Evolutionary conservation across 345 rosid species (phyloP).

Genomic region (Populus deltoides): DNA sequence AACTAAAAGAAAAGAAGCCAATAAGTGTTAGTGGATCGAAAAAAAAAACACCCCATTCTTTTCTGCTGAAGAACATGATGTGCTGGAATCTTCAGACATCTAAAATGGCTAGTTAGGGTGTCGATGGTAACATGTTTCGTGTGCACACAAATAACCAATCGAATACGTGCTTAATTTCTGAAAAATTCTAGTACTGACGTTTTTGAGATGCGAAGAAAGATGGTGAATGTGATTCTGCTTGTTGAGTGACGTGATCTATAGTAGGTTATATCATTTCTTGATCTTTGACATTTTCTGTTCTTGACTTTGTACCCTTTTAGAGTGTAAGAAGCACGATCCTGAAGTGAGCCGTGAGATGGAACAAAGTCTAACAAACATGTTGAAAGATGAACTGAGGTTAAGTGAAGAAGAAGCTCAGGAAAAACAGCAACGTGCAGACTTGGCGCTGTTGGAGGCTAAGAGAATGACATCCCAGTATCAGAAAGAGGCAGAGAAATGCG

Average conservation of each 20-base stretch:
- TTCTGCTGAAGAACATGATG: not conserved
- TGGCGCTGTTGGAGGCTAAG: slow-evolving; percentile 57
- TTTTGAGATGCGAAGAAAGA: not conserved
- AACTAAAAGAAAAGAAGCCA: too few species aligned
- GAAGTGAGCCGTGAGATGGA: slow-evolving; percentile 46
- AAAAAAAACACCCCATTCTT: not conserved
- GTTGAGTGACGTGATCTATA: not conserved
- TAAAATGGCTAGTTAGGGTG: not conserved
- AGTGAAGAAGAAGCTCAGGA: slow-evolving; percentile 53
- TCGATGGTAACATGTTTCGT: not conserved
- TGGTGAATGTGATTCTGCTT: not conserved
- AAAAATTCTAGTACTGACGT: not conserved
- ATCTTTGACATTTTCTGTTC: not conserved
- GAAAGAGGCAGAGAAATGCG: slow-evolving; percentile 72
- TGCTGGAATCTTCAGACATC: not conserved
- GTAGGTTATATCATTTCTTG: not conserved
- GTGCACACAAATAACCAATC: not conserved
- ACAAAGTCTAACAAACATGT: slow-evolving; percentile 40
- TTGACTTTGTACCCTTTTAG: slow-evolving; percentile 17
- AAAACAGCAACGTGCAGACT: slow-evolving; percentile 43
- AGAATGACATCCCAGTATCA: slow-evolving; percentile 62
- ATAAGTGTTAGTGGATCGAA: too few species aligned
- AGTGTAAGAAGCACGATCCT: slow-evolving; percentile 47
- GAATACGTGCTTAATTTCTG: not conserved
- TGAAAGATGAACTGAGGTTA: slow-evolving; percentile 50